Evolutionary conservation across 768 basidiomycete genomes (phyloP), one percentile per base, ranked within the genome.

Genomic region (Thelephora ganbajun): DNA sequence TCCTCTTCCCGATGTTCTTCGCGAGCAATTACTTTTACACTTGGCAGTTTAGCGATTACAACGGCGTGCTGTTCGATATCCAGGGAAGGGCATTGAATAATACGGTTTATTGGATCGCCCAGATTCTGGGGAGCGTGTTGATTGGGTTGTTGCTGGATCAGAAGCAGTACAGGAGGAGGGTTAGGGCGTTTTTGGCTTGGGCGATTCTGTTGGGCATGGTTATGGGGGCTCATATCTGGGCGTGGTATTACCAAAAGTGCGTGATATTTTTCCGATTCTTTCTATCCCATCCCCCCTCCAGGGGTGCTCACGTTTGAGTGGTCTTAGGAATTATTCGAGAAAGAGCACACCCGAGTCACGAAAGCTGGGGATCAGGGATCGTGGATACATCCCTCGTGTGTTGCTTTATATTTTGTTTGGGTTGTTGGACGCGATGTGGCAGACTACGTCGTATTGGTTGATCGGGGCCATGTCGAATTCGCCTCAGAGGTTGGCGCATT

Each of bases 391-490:
- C 9, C 73, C 68, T 39, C 70, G 70, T 45, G 65, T 79, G 5
- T 71, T 71, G 63, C 62, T 89, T 5, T 87, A 79, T 62, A 74
- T 84, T 52, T 74, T 79, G 62, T 83, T 77, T 51, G 83, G 85
- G 22, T 57, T 89, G 11, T 69, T 87, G 50, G 88, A 90, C 52
- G 70, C 86, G 1, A 80, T 85, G 76, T 90, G 86, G 83, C 88
- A 90, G 60, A 87, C 83, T 1, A 77, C 77, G 0, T 77, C 79
- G 5, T 86, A 87, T 60, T 86, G 83, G 83, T 67, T 84, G 54
- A 80, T 86, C 74, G 86, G 86, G 35, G 80, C 83, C 11, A 84
- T 91, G 80, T 84, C 83, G 18, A 88, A 89, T 54, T 79, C 88
- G 60, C 77, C 83, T 6, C 74, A 71, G 1, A 86, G 85, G 59